Evolutionary conservation across 331 rosid species (phyloP).

Genomic region (Dryas integrifolia): DNA sequence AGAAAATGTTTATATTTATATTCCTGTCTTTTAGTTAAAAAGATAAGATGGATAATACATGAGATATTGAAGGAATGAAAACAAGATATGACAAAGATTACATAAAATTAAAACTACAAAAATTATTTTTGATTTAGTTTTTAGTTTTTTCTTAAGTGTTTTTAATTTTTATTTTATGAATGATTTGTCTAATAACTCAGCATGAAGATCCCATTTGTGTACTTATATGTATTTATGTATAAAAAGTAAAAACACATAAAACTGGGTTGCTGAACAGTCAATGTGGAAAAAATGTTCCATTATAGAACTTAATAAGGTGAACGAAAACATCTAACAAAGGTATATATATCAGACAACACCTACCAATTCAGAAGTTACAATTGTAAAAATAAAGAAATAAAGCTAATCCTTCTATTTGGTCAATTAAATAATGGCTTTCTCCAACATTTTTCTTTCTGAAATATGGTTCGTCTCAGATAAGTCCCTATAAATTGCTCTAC

Average conservation of each 20-base stretch:
- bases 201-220: too few species aligned
- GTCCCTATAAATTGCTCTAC: slow-evolving; percentile 42
- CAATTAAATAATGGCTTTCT: slow-evolving; percentile 41
- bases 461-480: slow-evolving; percentile 35
- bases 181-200: too few species aligned
- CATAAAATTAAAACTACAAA: too few species aligned
- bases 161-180: too few species aligned
- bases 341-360: slow-evolving; percentile 19
- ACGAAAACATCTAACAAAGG: slow-evolving; percentile 20
- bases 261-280: not conserved
- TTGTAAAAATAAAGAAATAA: slow-evolving; percentile 44
- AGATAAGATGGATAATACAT: too few species aligned
- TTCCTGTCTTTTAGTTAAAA: too few species aligned
- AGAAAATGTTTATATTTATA: too few species aligned
- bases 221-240: not conserved
- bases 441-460: slow-evolving; percentile 34
- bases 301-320: not conserved
- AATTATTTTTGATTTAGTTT: too few species aligned
- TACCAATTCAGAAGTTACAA: slow-evolving; percentile 44
- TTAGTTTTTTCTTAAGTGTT: too few species aligned
- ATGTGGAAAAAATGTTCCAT: not conserved
- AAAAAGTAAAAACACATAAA: not conserved
- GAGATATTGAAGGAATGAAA: too few species aligned
- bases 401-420: slow-evolving; percentile 56
- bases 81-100: too few species aligned